phyloP scores from a whole-genome alignment of 345 rosid species.

The Schrenkiella parvula region DNA sequence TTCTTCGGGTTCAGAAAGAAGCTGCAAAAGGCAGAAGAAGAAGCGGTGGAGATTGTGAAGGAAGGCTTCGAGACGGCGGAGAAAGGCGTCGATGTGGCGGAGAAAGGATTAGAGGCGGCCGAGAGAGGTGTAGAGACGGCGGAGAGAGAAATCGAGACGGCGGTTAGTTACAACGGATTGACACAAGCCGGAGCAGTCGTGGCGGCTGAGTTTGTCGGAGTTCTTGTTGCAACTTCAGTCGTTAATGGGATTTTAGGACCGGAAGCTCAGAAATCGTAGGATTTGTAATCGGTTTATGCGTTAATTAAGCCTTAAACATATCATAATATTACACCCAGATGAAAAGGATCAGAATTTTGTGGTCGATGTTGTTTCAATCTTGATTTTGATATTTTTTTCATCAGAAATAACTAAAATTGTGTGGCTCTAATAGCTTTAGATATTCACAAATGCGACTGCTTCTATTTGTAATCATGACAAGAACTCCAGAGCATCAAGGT shows the following conservation, averaged over 20 bases:
- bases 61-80: slow-evolving; percentile 70
- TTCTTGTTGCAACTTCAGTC: slow-evolving; percentile 61
- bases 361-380: neutral
- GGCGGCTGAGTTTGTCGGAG: slow-evolving; percentile 69
- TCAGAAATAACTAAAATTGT: neutral
- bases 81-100: slow-evolving; percentile 48
- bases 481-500: too few relatives aligned
- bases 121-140: slow-evolving; percentile 59
- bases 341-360: neutral
- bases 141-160: slow-evolving; percentile 49
- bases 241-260: slow-evolving; percentile 82
- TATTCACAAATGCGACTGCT: too few relatives aligned
- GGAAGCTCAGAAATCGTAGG: slow-evolving; percentile 44
- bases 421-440: neutral
- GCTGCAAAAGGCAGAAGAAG: slow-evolving; percentile 64
- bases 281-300: neutral
- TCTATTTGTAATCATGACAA: too few relatives aligned
- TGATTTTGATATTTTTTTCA: neutral
- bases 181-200: slow-evolving; percentile 81
- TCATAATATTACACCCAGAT: neutral
- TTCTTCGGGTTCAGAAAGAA: slow-evolving; percentile 78
- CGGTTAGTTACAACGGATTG: slow-evolving; percentile 53
- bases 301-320: slow-evolving; percentile 2
- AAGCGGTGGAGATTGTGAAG: slow-evolving; percentile 63
- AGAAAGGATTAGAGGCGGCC: slow-evolving; percentile 49